These are phyloP conservation scores for Aspergillus sp. DNA, from an alignment of 2,329 filamentous ascomycete species.

Conservation along the genomic window DNA sequence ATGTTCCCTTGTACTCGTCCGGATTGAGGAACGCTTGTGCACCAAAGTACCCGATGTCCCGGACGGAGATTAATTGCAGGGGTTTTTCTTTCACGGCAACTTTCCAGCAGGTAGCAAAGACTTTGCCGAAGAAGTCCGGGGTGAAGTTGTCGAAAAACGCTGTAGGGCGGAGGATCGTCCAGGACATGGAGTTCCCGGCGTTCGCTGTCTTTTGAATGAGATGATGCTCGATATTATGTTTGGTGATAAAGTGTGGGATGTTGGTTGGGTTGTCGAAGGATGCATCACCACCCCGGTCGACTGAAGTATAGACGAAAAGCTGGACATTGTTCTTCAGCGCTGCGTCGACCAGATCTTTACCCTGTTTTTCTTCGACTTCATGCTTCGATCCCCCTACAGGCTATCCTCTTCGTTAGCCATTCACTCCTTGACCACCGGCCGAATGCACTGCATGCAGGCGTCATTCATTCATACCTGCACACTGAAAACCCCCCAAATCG, in stretches of 20 bases:
- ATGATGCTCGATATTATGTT: constrained; percentile 55
- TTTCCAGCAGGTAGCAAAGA: constrained; percentile 39
- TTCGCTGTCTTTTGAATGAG: constrained; percentile 35
- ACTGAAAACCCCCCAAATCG: constrained; percentile 54
- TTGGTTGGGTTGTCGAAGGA: constrained; percentile 46
- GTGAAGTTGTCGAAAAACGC: constrained; percentile 55
- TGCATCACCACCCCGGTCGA: constrained; percentile 54
- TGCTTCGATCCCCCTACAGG: constrained; percentile 4
- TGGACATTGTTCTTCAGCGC: constrained; percentile 47
- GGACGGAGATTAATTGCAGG: constrained; percentile 36
- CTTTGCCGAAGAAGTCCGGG: constrained; percentile 40
- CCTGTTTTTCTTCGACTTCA: constrained; percentile 45
- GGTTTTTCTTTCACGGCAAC: constrained; percentile 35
- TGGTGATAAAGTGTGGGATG: constrained; percentile 55
- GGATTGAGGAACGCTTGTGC: constrained; percentile 43
- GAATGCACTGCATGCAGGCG: background rate
- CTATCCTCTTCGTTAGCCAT: background rate
- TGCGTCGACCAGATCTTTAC: constrained; percentile 51
- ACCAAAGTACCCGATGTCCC: constrained; percentile 47
- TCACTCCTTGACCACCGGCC: background rate
- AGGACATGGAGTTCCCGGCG: constrained; percentile 42
- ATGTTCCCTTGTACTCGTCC: constrained; percentile 37
- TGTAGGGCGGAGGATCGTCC: constrained; percentile 55
- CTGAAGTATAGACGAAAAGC: constrained; percentile 56
- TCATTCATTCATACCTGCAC: constrained; percentile 42